Evolutionary conservation across 1,284 basidiomycete genomes (phyloP).

Genomic region (Naganishia albida): DNA sequence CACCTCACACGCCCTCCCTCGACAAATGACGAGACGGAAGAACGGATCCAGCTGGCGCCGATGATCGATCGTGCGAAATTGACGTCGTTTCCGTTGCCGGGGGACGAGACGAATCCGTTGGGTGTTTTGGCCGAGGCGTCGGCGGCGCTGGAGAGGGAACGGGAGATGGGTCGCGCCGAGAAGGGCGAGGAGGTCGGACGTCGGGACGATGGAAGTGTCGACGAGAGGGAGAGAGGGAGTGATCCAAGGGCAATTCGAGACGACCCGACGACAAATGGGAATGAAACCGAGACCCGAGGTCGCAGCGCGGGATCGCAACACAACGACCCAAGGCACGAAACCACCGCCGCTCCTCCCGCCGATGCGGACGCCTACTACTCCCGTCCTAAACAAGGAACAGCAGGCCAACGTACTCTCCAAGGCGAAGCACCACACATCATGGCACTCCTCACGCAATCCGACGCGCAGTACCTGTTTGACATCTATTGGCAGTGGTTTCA

Average conservation of each 20-base stretch:
- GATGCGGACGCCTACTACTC: slow-evolving; percentile 38
- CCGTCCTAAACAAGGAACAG: slow-evolving; percentile 30
- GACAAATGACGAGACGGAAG: background rate
- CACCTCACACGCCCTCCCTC: too few species aligned
- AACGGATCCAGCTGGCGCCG: slow-evolving; percentile 4
- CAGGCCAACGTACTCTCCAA: slow-evolving; percentile 29
- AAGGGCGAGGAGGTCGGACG: too few species aligned
- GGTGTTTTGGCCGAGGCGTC: slow-evolving; percentile 41
- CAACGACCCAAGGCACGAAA: background rate
- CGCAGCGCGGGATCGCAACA: background rate
- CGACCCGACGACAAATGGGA: background rate
- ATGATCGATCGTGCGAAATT: slow-evolving; percentile 30
- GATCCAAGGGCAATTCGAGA: background rate
- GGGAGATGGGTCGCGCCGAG: slow-evolving; percentile 1
- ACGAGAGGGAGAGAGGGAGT: background rate
- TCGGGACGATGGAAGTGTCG: too few species aligned
- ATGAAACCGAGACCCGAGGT: background rate
- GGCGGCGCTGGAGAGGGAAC: slow-evolving; percentile 25
- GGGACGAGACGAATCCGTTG: slow-evolving; percentile 40
- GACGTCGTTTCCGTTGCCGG: slow-evolving; percentile 42
- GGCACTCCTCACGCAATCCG: slow-evolving; percentile 38
- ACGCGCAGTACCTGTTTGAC: slow-evolving; percentile 40
- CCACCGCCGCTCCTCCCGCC: background rate
- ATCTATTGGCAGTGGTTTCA: slow-evolving; percentile 39
- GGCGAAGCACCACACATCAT: slow-evolving; percentile 45